Conservation (phyloP, 1,139 yeast genomes). For the Martiniozyma asiatica region DNA sequence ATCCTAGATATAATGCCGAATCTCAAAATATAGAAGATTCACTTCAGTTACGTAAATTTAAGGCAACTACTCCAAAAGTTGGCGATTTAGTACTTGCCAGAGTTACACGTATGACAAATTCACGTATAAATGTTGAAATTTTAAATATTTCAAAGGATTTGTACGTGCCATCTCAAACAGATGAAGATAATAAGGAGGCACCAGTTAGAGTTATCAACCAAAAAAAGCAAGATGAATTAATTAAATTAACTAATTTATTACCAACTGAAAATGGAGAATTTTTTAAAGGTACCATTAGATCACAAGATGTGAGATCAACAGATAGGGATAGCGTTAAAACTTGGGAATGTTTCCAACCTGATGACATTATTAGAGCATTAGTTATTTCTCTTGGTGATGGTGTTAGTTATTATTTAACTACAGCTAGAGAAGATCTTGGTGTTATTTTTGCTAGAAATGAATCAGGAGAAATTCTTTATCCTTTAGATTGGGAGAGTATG, state of each 20-base stretch:
- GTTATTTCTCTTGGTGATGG: conserved; percentile 90
- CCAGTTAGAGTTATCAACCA: conserved; percentile 34
- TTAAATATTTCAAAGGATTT: conserved; percentile 37
- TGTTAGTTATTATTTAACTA: conserved; percentile 72
- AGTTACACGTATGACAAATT: conserved; percentile 50
- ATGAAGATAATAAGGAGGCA: conserved; percentile 2
- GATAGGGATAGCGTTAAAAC: conserved; percentile 82
- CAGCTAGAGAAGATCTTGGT: conserved; percentile 87
- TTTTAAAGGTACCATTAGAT: conserved; percentile 77
- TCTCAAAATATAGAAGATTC: conserved; percentile 2
- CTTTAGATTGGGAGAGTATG: conserved; percentile 96
- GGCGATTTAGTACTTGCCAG: conserved; percentile 74
- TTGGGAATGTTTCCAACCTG: conserved; percentile 73
- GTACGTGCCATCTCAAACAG: conserved; percentile 2
- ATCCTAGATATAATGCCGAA: conserved; percentile 9
- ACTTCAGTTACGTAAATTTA: conserved; percentile 14
- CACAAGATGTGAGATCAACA: conserved; percentile 83
- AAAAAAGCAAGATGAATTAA: conserved; percentile 45
- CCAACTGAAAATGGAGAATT: conserved; percentile 77
- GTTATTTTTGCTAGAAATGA: conserved; percentile 80
- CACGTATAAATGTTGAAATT: conserved; percentile 76
- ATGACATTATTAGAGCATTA: conserved; percentile 80
- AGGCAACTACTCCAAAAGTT: conserved; percentile 65
- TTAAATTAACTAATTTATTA: conserved; percentile 31
- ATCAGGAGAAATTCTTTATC: conserved; percentile 73